phyloP scores from a whole-genome alignment of 2,329 filamentous ascomycete genomes.

The Verticillium isaacii region DNA sequence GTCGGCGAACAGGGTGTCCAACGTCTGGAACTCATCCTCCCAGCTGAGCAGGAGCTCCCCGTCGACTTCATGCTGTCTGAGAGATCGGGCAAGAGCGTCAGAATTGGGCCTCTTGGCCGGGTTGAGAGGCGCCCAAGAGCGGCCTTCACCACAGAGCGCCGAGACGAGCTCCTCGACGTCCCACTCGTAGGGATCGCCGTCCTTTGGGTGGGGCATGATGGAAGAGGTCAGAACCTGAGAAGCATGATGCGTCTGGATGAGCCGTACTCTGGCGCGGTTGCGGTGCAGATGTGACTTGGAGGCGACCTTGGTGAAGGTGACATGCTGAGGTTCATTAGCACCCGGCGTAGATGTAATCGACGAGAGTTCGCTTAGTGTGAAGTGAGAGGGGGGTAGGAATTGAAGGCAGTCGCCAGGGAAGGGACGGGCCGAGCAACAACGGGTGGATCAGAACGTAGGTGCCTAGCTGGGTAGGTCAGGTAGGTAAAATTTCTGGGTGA shows the following conservation, averaged over 20 bases:
- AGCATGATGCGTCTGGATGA: not conserved
- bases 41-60: conserved; percentile 59
- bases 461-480: too few relatives aligned
- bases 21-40: conserved; percentile 39
- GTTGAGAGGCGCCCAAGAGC: conserved; percentile 39
- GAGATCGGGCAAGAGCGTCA: conserved; percentile 41
- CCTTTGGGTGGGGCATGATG: conserved; percentile 23
- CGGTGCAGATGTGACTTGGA: not conserved
- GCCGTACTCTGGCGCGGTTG: not conserved
- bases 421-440: too few relatives aligned
- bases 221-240: not conserved
- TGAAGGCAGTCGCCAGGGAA: too few relatives aligned
- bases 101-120: conserved; percentile 44
- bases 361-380: too few relatives aligned
- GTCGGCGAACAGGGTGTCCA: conserved; percentile 45
- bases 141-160: conserved; percentile 55
- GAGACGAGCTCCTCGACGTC: conserved; percentile 60
- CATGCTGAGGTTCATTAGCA: too few relatives aligned
- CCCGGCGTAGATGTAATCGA: too few relatives aligned
- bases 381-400: too few relatives aligned
- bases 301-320: not conserved
- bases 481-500: too few relatives aligned
- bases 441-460: too few relatives aligned
- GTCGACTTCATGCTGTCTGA: conserved; percentile 60
- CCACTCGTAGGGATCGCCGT: conserved; percentile 71